Evolutionary conservation across 2,329 filamentous ascomycete species (phyloP).

Genomic region (Sphaerulina musiva): DNA sequence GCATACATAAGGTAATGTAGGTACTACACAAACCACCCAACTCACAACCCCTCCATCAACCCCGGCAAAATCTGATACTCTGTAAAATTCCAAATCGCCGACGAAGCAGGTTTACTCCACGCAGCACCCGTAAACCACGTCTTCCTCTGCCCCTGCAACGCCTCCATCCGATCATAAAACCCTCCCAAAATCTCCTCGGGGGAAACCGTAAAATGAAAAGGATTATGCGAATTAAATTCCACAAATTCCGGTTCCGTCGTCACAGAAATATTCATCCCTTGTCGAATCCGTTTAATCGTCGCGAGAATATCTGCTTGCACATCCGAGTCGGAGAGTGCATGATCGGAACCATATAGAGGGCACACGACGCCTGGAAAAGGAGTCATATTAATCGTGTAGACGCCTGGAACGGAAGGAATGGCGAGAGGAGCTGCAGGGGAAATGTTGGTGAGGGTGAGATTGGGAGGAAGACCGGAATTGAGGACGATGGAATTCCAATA

Average conservation of each 20-base stretch:
- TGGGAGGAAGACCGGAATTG: conserved; percentile 19
- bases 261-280: not conserved
- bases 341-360: conserved; percentile 14
- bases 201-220: conserved; percentile 25
- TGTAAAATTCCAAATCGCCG: conserved; percentile 31
- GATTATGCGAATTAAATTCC: conserved; percentile 25
- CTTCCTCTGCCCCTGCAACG: conserved; percentile 24
- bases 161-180: conserved; percentile 26
- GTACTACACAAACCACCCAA: too few species aligned
- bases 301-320: conserved; percentile 16
- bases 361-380: conserved; percentile 10
- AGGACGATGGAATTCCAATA: conserved; percentile 22
- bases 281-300: conserved; percentile 1
- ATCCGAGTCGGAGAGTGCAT: conserved; percentile 10
- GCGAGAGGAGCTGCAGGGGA: conserved; percentile 9
- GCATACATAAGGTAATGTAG: too few species aligned
- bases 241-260: not conserved
- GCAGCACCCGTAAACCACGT: conserved; percentile 30
- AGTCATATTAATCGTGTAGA: conserved; percentile 9
- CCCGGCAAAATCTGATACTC: conserved; percentile 16
- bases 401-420: conserved; percentile 19
- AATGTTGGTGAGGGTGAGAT: conserved; percentile 18
- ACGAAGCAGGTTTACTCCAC: conserved; percentile 31
- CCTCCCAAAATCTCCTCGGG: conserved; percentile 24
- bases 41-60: conserved; percentile 1